A percentile compares a stretch with the other conserved stretches of the same genome.
Evolutionary conservation across 2,329 filamentous ascomycete species (phyloP).

Genomic region (Exophiala xenobiotica): DNA sequence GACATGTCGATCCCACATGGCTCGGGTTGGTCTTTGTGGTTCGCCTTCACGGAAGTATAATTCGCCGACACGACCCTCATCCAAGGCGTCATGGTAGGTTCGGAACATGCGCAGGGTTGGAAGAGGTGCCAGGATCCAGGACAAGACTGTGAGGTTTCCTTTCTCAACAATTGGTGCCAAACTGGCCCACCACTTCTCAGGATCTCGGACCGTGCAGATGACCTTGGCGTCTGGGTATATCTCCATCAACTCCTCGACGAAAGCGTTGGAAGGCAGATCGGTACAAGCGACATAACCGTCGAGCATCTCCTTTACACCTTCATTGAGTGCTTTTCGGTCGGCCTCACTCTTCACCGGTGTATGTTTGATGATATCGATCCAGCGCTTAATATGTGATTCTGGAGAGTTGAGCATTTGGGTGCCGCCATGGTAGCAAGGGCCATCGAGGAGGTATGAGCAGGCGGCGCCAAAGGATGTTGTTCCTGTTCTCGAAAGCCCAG

Average conservation of each 20-base stretch:
- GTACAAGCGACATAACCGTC: constrained; percentile 50
- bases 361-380: constrained; percentile 32
- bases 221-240: constrained; percentile 53
- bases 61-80: constrained; percentile 27
- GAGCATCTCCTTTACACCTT: constrained; percentile 37
- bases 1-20: constrained; percentile 30
- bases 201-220: constrained; percentile 44
- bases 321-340: constrained; percentile 34
- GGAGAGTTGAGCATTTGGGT: constrained; percentile 37
- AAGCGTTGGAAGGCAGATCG: constrained; percentile 45
- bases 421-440: constrained; percentile 53
- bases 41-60: constrained; percentile 28
- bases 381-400: constrained; percentile 31
- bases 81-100: constrained; percentile 29
- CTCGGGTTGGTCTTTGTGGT: constrained; percentile 26
- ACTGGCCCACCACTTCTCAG: constrained; percentile 43
- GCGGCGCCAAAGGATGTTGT: constrained; percentile 53
- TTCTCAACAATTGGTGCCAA: constrained; percentile 30
- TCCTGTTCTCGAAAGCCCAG: constrained; percentile 45
- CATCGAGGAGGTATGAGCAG: constrained; percentile 48
- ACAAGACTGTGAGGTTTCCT: constrained; percentile 27
- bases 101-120: constrained; percentile 29
- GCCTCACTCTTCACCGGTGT: constrained; percentile 27
- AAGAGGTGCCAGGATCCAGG: constrained; percentile 28
- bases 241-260: constrained; percentile 48